phyloP scores from a whole-genome alignment of 805 yeast species.

The Suhomyces vadensis region DNA sequence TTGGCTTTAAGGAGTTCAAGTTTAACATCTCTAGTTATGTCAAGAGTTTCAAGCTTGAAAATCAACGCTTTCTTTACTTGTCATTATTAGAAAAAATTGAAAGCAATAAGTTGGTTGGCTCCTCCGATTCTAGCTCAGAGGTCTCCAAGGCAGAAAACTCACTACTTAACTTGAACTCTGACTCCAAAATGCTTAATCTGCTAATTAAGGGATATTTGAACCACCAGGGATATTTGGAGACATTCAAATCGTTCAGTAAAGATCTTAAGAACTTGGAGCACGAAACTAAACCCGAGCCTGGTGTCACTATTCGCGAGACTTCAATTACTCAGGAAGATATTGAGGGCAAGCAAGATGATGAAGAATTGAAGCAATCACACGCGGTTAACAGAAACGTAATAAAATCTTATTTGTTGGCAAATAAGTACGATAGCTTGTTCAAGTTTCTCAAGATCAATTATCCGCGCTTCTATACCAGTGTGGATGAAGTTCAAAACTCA shows the following conservation, averaged over 20 bases:
- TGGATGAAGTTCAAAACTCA: background rate
- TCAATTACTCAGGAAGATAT: conserved; percentile 10
- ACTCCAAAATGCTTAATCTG: conserved; percentile 28
- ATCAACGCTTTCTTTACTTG: conserved; percentile 20
- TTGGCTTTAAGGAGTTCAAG: conserved; percentile 56
- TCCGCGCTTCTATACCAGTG: conserved; percentile 7
- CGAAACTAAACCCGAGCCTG: conserved; percentile 11
- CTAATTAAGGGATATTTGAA: conserved; percentile 40
- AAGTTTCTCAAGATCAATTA: conserved; percentile 37
- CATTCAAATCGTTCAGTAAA: conserved; percentile 32
- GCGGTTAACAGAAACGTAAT: conserved; percentile 42
- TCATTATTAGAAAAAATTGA: conserved; percentile 22
- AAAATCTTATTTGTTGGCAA: conserved; percentile 40
- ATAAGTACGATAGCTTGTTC: conserved; percentile 47
- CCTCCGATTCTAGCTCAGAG: conserved; percentile 1
- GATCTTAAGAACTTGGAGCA: conserved; percentile 29
- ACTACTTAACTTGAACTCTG: conserved; percentile 19
- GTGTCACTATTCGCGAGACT: conserved; percentile 1
- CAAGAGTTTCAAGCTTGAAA: conserved; percentile 40
- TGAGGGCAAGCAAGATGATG: conserved; percentile 6
- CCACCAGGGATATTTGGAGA: conserved; percentile 40
- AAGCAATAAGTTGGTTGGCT: conserved; percentile 9
- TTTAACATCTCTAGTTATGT: conserved; percentile 62
- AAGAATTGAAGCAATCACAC: conserved; percentile 17
- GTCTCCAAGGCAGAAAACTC: conserved; percentile 8